These are phyloP conservation scores for Lupinus albus DNA, from an alignment of 306 rosid genomes.

Conservation along the genomic window DNA sequence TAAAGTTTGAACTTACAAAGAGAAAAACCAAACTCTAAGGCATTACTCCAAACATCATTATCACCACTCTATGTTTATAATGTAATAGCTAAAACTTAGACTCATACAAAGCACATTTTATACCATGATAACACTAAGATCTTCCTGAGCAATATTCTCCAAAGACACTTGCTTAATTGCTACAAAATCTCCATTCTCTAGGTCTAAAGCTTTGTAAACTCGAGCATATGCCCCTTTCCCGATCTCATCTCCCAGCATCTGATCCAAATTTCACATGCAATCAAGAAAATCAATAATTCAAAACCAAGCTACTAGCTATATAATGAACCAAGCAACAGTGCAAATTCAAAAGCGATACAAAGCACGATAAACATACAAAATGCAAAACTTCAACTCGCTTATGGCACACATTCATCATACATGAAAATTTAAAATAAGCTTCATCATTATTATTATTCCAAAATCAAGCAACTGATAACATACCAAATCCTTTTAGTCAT, in stretches of 20 bases:
- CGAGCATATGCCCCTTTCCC: slow-evolving; percentile 99
- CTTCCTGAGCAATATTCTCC: slow-evolving; percentile 99
- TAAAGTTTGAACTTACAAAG: too few species aligned
- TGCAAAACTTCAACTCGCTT: background rate
- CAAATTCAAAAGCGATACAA: slow-evolving; percentile 19
- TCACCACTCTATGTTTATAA: background rate
- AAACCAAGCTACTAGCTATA: background rate
- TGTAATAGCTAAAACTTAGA: slow-evolving; percentile 1
- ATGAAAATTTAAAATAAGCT: background rate
- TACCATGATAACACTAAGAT: slow-evolving; percentile 98
- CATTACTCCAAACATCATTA: too few species aligned
- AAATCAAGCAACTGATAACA: background rate
- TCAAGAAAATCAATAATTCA: slow-evolving; percentile 17
- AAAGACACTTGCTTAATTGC: slow-evolving; percentile 99
- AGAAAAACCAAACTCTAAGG: too few species aligned
- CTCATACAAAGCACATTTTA: slow-evolving; percentile 4
- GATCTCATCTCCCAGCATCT: slow-evolving; percentile 99
- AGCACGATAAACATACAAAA: slow-evolving; percentile 6
- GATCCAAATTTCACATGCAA: slow-evolving; percentile 46
- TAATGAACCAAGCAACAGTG: slow-evolving; percentile 14
- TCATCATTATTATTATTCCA: too few species aligned
- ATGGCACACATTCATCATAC: slow-evolving; percentile 3
- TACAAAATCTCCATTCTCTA: slow-evolving; percentile 97
- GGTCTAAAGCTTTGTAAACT: slow-evolving; percentile 95
- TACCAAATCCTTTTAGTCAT: background rate